A percentile compares a stretch with the other conserved stretches of the same genome.
phyloP scores from a whole-genome alignment of 1,284 basidiomycete species.

The Trichosporon sp. region DNA sequence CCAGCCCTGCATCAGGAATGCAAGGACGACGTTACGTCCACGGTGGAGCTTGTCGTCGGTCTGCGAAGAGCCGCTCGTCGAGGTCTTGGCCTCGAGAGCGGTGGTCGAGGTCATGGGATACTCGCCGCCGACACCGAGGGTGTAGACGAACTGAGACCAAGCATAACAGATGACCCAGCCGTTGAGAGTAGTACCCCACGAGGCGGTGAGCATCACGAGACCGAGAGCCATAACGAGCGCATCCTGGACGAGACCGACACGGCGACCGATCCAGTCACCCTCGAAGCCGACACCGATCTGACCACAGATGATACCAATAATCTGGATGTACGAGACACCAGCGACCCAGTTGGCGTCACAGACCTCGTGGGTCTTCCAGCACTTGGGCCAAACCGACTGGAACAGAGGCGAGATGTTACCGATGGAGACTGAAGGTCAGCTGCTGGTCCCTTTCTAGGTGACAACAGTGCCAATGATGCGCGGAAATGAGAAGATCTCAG shows the following conservation, averaged over 20 bases:
- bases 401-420: conserved; percentile 53
- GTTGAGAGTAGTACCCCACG: conserved; percentile 53
- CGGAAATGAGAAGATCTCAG: no score
- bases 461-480: neutral
- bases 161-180: conserved; percentile 57
- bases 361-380: conserved; percentile 50
- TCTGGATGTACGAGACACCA: conserved; percentile 40
- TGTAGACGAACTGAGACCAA: conserved; percentile 52
- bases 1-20: conserved; percentile 55
- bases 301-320: conserved; percentile 53
- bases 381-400: conserved; percentile 52
- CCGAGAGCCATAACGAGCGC: conserved; percentile 50
- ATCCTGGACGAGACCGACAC: conserved; percentile 51
- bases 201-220: conserved; percentile 54
- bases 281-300: conserved; percentile 55
- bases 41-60: conserved; percentile 54
- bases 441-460: neutral
- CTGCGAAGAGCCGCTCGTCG: conserved; percentile 45
- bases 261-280: conserved; percentile 55
- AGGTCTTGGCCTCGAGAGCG: conserved; percentile 50
- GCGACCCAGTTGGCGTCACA: conserved; percentile 51
- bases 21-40: conserved; percentile 53
- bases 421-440: conserved; percentile 47
- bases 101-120: conserved; percentile 56
- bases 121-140: conserved; percentile 52